Base-by-base conservation (phyloP, 495 filamentous ascomycete genomes). In the Aspergillus homomorphus region DNA sequence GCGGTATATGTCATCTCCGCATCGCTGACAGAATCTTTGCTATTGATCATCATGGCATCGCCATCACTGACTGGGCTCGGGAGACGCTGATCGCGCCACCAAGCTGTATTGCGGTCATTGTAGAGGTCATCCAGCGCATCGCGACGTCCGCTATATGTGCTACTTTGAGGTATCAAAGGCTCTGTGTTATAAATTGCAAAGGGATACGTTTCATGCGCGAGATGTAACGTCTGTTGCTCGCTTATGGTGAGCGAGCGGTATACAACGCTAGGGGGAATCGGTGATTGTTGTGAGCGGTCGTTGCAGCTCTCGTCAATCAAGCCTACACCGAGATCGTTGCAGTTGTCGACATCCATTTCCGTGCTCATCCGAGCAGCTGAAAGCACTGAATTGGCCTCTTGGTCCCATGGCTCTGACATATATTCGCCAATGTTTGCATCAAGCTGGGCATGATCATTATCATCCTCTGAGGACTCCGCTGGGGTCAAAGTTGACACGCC, bases 41-140 rank as follows among this genome's bases (percentile, higher is more conserved):
- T 69, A 53, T 69, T 73, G 28, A 26, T 9, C 18, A 67, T 61
- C 54, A 63, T 20, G 74, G 77, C 64, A 82, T 79, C 78, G 56
- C 83, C 87, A 56, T 78, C 88, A 54, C 82, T 87, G 57, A 89
- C 86, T 5, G 88, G 89, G 22, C 86, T 90, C 3, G 87, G 88
- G 8, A 90, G 78, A 38, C 83, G 82, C 18, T 82, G 76, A 68
- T 78, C 78, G 61, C 80, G 77, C 51, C 75, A 74, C 67, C 74
- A 74, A 6, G 67, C 66, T 4, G 71, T 61, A 61, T 73, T 71
- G 23, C 75, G 24, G 74, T 54, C 54, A 60, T 58, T 48, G 53
- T 67, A 15, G 65, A 75, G 6, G 20, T 38, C 54, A 21, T 38
- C n/a, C 1, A 15, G 24, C 4, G 49, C 16, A 45, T 24, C 22